phyloP scores from a whole-genome alignment of 2,329 filamentous ascomycete genomes.

The Hansfordia pulvinata region DNA sequence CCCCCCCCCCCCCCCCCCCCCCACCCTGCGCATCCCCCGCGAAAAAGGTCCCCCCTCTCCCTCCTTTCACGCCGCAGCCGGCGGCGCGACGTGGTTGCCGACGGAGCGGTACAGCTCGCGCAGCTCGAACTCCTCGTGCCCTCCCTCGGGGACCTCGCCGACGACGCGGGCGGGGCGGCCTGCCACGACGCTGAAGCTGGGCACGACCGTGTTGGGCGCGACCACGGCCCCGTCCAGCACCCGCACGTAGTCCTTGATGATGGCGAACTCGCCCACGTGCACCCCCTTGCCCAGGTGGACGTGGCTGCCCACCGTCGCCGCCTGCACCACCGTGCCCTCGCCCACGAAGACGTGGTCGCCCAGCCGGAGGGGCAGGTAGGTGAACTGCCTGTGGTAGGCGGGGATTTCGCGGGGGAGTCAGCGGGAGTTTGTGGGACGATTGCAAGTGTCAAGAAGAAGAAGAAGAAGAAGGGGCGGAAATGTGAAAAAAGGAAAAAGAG shows the following conservation, averaged over 20 bases:
- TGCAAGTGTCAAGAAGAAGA: constrained; percentile 5
- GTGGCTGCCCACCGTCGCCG: constrained; percentile 71
- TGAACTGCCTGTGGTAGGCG: constrained; percentile 35
- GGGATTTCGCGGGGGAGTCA: too few relatives aligned
- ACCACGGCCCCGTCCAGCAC: constrained; percentile 77
- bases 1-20: too few relatives aligned
- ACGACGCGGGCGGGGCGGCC: constrained; percentile 68
- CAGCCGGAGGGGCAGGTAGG: constrained; percentile 81
- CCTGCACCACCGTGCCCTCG: constrained; percentile 60
- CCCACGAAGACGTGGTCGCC: constrained; percentile 92
- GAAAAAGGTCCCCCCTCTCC: too few relatives aligned
- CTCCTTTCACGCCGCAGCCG: too few relatives aligned
- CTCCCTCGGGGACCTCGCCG: constrained; percentile 66
- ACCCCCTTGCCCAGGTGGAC: constrained; percentile 72
- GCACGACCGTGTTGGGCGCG: constrained; percentile 79
- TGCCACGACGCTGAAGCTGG: constrained; percentile 84
- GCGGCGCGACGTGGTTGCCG: constrained; percentile 48
- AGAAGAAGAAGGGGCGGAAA: constrained; percentile 10
- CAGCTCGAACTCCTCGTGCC: constrained; percentile 49
- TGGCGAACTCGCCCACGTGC: constrained; percentile 72
- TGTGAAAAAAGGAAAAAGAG: neutral
- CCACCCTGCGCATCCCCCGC: too few relatives aligned
- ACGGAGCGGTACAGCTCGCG: constrained; percentile 51
- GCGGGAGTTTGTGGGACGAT: too few relatives aligned
- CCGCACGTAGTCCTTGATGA: constrained; percentile 87